These are phyloP conservation scores for Arabidopsis hybrid DNA, from an alignment of 441 rosid species.

Conservation along the genomic window DNA sequence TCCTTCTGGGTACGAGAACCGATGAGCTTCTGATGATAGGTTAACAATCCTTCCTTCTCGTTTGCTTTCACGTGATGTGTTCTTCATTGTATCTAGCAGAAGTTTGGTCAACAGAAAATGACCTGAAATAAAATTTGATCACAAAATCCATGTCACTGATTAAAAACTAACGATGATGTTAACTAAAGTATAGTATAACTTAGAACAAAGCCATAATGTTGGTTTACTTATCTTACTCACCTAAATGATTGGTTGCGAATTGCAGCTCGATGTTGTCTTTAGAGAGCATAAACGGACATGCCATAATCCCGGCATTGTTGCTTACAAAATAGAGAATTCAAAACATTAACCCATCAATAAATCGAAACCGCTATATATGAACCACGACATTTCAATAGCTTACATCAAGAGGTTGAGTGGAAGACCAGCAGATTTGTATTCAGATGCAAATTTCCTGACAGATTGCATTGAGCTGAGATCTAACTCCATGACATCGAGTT, in stretches of 20 bases:
- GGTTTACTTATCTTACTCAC: slow-evolving; percentile 37
- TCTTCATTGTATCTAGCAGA: slow-evolving; percentile 71
- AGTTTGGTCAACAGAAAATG: slow-evolving; percentile 76
- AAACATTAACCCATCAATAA: neutral
- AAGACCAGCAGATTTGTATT: slow-evolving; percentile 58
- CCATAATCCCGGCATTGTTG: slow-evolving; percentile 76
- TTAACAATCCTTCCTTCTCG: slow-evolving; percentile 75
- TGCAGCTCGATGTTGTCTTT: slow-evolving; percentile 69
- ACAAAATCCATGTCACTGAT: slow-evolving; percentile 14
- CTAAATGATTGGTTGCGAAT: slow-evolving; percentile 68
- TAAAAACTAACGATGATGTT: neutral
- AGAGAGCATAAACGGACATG: slow-evolving; percentile 62
- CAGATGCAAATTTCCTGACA: slow-evolving; percentile 71
- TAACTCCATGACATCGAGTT: slow-evolving; percentile 75
- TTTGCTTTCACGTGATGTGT: slow-evolving; percentile 55
- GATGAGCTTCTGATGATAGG: slow-evolving; percentile 64
- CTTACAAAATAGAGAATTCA: slow-evolving; percentile 41
- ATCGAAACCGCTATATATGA: neutral
- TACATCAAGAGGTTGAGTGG: slow-evolving; percentile 79
- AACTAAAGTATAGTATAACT: neutral
- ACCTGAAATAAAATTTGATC: slow-evolving; percentile 50
- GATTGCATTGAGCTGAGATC: slow-evolving; percentile 79
- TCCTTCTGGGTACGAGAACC: slow-evolving; percentile 58
- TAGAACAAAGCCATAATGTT: neutral
- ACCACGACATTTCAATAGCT: slow-evolving; percentile 7